phyloP scores from a whole-genome alignment of 2,329 filamentous ascomycete species.

The Hortaea werneckii region DNA sequence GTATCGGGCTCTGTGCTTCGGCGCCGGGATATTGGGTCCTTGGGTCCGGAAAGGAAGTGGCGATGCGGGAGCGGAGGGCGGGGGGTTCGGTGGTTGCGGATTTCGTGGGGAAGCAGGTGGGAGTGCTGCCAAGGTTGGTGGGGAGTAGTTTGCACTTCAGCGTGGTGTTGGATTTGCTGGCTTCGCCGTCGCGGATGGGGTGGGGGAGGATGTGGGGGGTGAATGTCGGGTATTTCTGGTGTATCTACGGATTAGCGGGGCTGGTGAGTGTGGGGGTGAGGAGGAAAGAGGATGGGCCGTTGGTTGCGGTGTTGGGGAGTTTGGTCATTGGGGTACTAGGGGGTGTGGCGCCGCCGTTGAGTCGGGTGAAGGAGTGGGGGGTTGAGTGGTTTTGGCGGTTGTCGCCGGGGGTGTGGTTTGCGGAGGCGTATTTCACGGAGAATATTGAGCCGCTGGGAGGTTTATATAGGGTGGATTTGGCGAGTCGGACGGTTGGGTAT shows the following conservation, averaged over 20 bases:
- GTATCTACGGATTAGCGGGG: conserved; percentile 47
- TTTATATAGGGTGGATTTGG: conserved; percentile 42
- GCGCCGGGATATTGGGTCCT: conserved; percentile 49
- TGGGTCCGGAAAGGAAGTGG: conserved; percentile 46
- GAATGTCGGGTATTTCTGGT: conserved; percentile 49
- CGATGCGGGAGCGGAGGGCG: conserved; percentile 45
- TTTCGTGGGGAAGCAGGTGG: conserved; percentile 46
- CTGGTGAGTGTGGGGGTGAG: conserved; percentile 44
- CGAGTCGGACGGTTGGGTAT: conserved; percentile 36
- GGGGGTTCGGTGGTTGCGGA: conserved; percentile 48
- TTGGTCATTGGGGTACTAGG: conserved; percentile 46
- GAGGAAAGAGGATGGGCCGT: conserved; percentile 44
- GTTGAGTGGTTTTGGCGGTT: conserved; percentile 46
- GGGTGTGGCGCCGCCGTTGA: conserved; percentile 43
- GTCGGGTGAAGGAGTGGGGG: conserved; percentile 42
- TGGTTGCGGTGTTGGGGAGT: conserved; percentile 45
- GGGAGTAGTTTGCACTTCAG: conserved; percentile 47
- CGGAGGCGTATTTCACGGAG: conserved; percentile 46
- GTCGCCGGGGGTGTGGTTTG: conserved; percentile 46
- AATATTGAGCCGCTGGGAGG: conserved; percentile 41
- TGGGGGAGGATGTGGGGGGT: conserved; percentile 40
- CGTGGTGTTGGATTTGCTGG: conserved; percentile 40
- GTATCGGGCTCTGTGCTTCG: conserved; percentile 45
- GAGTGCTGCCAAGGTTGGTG: conserved; percentile 42
- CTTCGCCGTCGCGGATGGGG: conserved; percentile 38